Evolutionary conservation across 805 yeast genomes (phyloP).

Genomic region (Kregervanrija fluxuum): DNA sequence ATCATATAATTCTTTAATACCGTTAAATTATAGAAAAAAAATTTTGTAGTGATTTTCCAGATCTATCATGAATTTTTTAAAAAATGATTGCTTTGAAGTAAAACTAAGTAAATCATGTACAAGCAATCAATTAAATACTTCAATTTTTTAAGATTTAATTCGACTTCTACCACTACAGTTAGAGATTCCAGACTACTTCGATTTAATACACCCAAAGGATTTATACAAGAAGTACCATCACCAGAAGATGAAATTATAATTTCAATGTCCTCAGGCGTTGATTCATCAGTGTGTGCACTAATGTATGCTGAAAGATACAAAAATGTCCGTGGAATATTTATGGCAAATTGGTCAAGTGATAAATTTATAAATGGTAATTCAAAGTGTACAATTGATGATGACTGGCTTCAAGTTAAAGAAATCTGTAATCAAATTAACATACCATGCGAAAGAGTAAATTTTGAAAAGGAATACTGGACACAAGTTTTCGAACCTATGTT

Average conservation of each 20-base stretch:
- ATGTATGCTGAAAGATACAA: conserved; percentile 42
- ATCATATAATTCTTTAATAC: no score
- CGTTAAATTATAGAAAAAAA: no score
- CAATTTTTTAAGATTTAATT: not conserved
- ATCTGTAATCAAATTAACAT: conserved; percentile 57
- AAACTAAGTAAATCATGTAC: no score
- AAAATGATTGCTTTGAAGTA: no score
- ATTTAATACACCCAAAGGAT: conserved; percentile 10
- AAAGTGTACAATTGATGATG: conserved; percentile 67
- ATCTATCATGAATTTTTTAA: no score
- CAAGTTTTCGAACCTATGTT: conserved; percentile 93
- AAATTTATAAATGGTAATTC: conserved; percentile 17
- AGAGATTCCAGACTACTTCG: conserved; percentile 4
- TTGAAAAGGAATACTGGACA: conserved; percentile 89
- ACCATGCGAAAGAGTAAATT: conserved; percentile 68
- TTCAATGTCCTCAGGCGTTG: conserved; percentile 97
- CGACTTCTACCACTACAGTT: no score
- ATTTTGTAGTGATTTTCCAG: no score
- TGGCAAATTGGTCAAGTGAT: conserved; percentile 78
- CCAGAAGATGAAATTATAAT: conserved; percentile 57
- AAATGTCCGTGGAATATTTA: conserved; percentile 75
- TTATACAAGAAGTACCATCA: conserved; percentile 38
- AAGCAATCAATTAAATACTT: not conserved
- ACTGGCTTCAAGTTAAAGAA: conserved; percentile 76
- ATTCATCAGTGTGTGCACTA: conserved; percentile 79